Evolutionary conservation across 2,329 filamentous ascomycete species (phyloP), one percentile per base, ranked within the genome.

Genomic region (Talaromyces sp.): DNA sequence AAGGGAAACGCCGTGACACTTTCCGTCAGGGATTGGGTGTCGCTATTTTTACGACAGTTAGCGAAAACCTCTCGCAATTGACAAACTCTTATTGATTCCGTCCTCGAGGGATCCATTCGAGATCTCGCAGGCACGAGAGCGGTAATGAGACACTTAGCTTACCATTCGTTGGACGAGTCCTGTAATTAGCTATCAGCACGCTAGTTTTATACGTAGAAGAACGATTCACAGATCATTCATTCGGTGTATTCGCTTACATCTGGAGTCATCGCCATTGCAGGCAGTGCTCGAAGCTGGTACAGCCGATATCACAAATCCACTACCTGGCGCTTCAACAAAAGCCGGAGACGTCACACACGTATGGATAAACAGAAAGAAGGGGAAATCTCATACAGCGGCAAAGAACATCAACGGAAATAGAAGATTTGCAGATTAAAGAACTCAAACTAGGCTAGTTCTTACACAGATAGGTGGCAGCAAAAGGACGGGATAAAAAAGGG

Each of bases 1-100:
- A 75, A 68, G 7, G 76, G 76, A 67, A 79, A 80, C 62, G 79
- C 75, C 58, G 72, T 79, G 63, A 79, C 74, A 69, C 76, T 79
- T 56, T 70, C 72, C 54, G 76, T 78, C 62, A 80, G 67, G 14
- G 77, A 79, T 65, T 77, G 72, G 0, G 77, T 79, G 52, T 79
- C 76, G 67, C 75, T 76, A 48, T 62, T 40, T n/a, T 18, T 39
- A 46, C n/a, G 69, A 62, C 16, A 18, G 37, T 61, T 18, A 61
- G 50, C 31, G 21, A 50, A 9, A 6, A 9, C 6, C 54, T 28
- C 42, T 35, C n/a, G 21, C 35, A 56, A 16, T 39, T 40, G 12
- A 28, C n/a, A n/a, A n/a, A n/a, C n/a, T n/a, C n/a, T n/a, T n/a
- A n/a, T n/a, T n/a, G n/a, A n/a, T n/a, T n/a, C n/a, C n/a, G n/a